Percentiles rank a stretch among this genome's conserved stretches.
phyloP scores from a whole-genome alignment of 169 alveolate genomes.

The Plasmodium cynomolgi region DNA sequence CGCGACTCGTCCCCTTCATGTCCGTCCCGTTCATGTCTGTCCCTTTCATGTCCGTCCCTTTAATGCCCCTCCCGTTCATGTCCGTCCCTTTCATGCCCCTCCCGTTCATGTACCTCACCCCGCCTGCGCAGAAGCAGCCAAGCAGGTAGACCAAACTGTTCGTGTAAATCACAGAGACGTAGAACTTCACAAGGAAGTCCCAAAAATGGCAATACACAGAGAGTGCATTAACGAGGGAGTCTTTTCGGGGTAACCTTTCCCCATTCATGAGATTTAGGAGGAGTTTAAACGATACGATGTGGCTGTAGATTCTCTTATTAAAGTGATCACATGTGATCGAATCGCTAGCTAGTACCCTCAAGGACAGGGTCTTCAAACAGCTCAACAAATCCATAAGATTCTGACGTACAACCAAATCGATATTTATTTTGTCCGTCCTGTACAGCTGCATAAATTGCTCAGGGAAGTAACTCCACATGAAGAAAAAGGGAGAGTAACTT shows the following conservation, averaged over 20 bases:
- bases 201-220: neutral
- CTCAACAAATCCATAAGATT: neutral
- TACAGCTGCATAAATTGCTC: neutral
- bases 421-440: neutral
- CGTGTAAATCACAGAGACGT: slow-evolving; percentile 13
- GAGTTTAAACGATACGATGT: neutral
- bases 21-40: neutral
- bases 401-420: neutral
- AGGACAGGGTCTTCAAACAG: neutral
- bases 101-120: neutral
- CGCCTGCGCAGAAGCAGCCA: neutral
- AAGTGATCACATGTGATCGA: neutral
- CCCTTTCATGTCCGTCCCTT: too few relatives aligned
- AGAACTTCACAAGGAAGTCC: slow-evolving; percentile 16
- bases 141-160: slow-evolving; percentile 15
- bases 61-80: neutral
- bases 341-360: neutral
- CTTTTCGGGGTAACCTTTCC: neutral
- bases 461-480: neutral
- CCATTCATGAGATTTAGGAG: neutral
- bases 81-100: neutral
- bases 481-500: neutral
- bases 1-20: neutral
- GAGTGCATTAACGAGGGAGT: neutral
- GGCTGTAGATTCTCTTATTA: slow-evolving; percentile 6